Conservation (phyloP, 2,329 filamentous ascomycete species). For the Whalleya microplaca region DNA sequence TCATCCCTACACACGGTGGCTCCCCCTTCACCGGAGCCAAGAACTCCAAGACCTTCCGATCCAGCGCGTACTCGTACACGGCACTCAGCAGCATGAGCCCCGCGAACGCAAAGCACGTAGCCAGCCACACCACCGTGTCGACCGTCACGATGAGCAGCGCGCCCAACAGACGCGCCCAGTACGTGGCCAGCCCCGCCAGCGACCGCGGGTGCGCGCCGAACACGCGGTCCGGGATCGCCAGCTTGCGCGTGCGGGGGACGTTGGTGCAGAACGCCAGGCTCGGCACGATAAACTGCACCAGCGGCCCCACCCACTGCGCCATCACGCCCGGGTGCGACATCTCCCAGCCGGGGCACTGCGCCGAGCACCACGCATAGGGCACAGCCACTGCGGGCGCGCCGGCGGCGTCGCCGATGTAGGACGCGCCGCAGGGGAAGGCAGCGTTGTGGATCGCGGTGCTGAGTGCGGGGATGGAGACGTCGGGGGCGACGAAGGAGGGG, state of each 20-base stretch:
- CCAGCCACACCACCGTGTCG: constrained; percentile 35
- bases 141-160: constrained; percentile 29
- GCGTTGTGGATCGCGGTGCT: constrained; percentile 15
- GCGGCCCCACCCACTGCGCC: constrained; percentile 39
- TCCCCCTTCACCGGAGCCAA: constrained; percentile 26
- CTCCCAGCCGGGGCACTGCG: constrained; percentile 36
- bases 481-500: constrained; percentile 29
- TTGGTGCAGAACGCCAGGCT: constrained; percentile 42
- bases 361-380: constrained; percentile 36
- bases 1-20: constrained; percentile 17
- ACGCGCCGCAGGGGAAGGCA: constrained; percentile 36
- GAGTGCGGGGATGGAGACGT: constrained; percentile 24
- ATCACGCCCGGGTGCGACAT: constrained; percentile 32
- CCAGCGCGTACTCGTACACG: constrained; percentile 37
- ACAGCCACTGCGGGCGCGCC: constrained; percentile 32
- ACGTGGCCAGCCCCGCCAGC: constrained; percentile 34
- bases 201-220: constrained; percentile 67
- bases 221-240: constrained; percentile 43
- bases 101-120: constrained; percentile 36
- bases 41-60: constrained; percentile 36
- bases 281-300: constrained; percentile 42
- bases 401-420: constrained; percentile 24
- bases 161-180: constrained; percentile 32
- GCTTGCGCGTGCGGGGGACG: constrained; percentile 38
- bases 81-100: constrained; percentile 36